Evolutionary conservation across 1,139 yeast genomes (phyloP), one percentile per base, ranked within the genome.

Genomic region (Arxiozyma heterogenica): DNA sequence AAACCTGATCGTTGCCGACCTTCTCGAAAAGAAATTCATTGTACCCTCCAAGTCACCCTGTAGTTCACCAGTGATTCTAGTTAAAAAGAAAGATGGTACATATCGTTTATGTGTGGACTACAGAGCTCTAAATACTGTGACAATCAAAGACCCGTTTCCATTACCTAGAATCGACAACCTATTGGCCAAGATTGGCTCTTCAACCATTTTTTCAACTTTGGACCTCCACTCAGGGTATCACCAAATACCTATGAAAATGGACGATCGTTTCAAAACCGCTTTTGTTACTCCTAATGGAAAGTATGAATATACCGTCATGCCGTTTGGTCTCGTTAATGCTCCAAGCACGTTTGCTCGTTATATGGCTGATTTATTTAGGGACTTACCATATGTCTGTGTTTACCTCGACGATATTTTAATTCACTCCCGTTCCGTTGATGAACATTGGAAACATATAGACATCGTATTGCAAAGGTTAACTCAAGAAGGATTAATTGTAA

Each of bases 371-470:
- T 22, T 58, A 2, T 52, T 59, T 39, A 39, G 55, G 43, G 55
- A 51, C 8, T 41, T 52, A 39, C 50, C 55, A 12, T 63, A 57
- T 52, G 61, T 59, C 11, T 49, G 53, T 8, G 61, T 59, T 5
- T 67, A 67, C 53, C 50, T 67, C n/a, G 71, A 65, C 52, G 70
- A 67, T 54, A 59, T 69, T 21, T 43, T 67, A n/a, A n/a, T 34
- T n/a, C 39, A 34, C 39, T 38, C 17, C 56, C 39, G 41, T 57
- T 15, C 47, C 38, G 38, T 12, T 7, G 34, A 49, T 7, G 22
- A 41, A 49, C 51, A 49, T 30, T 18, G 18, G 23, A 27, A 41
- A 12, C 44, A 49, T 39, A 4, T 34, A 34, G 44, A 44, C 22
- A n/a, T n/a, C 4, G 51, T 49, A 2, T 25, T 49, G 22, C 34